Evolutionary conservation across 176 grass and related monocot genomes (phyloP).

Genomic region (Elaeis guineensis): DNA sequence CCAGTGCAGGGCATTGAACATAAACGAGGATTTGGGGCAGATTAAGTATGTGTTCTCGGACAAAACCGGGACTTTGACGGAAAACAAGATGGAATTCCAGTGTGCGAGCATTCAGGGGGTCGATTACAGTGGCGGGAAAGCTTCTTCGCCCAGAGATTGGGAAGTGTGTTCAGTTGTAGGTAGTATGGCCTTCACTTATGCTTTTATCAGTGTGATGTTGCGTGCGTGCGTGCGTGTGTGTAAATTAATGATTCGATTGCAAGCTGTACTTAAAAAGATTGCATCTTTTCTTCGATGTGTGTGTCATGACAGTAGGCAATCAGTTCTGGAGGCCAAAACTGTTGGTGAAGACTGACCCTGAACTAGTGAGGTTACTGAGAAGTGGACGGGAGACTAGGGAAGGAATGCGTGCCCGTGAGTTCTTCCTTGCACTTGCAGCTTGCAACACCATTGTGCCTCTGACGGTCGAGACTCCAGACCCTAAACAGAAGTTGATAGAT

Average conservation of each 20-base stretch:
- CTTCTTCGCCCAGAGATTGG: background rate
- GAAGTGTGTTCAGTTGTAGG: conserved; percentile 27
- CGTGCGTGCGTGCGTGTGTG: background rate
- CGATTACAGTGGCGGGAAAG: conserved; percentile 47
- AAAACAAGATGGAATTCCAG: conserved; percentile 93
- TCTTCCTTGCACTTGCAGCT: conserved; percentile 71
- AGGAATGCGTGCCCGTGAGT: conserved; percentile 32
- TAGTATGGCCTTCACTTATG: conserved; percentile 14
- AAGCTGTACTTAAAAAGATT: background rate
- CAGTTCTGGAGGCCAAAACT: conserved; percentile 54
- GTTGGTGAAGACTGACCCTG: conserved; percentile 38
- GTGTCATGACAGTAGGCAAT: conserved; percentile 21
- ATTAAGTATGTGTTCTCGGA: conserved; percentile 91
- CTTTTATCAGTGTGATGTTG: too few relatives aligned
- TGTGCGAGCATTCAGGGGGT: conserved; percentile 52
- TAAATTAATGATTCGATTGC: conserved; percentile 5
- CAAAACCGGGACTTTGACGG: conserved; percentile 86
- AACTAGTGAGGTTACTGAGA: conserved; percentile 43
- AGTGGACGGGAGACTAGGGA: conserved; percentile 23
- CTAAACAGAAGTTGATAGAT: conserved; percentile 43
- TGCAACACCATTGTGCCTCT: conserved; percentile 93
- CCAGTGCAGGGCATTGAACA: conserved; percentile 83
- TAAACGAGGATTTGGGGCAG: conserved; percentile 93
- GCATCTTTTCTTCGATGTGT: conserved; percentile 12
- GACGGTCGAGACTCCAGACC: conserved; percentile 27